Conservation (phyloP, 208 protist species). For the Leishmania guyanensis region DNA sequence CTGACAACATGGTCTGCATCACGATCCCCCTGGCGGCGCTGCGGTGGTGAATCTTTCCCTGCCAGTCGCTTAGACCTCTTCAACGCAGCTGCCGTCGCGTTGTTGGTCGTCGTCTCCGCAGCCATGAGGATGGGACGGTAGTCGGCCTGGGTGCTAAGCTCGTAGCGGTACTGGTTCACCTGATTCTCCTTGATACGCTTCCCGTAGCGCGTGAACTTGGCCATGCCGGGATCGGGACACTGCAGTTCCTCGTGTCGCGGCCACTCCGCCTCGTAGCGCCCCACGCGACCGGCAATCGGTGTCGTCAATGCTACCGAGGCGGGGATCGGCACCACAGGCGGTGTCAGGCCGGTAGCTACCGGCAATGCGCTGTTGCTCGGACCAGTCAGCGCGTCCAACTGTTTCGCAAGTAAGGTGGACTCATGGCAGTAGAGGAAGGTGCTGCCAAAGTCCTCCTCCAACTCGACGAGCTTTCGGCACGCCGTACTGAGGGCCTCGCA, state of each 20-base stretch:
- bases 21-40: not conserved
- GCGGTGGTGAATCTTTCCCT: not conserved
- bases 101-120: slow-evolving; percentile 6
- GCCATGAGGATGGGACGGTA: slow-evolving; percentile 62
- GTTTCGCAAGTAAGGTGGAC: slow-evolving; percentile 35
- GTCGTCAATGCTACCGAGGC: slow-evolving; percentile 35
- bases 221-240: slow-evolving; percentile 74
- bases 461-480: slow-evolving; percentile 61
- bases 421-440: slow-evolving; percentile 84
- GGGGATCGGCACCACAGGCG: slow-evolving; percentile 40
- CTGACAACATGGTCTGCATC: not conserved
- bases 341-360: slow-evolving; percentile 15
- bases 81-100: not conserved
- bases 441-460: slow-evolving; percentile 74
- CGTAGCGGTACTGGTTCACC: slow-evolving; percentile 73
- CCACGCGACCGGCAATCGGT: slow-evolving; percentile 74
- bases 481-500: slow-evolving; percentile 53
- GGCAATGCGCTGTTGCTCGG: slow-evolving; percentile 27
- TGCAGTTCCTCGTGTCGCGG: slow-evolving; percentile 57
- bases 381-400: slow-evolving; percentile 39
- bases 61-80: not conserved
- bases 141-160: slow-evolving; percentile 53
- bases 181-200: slow-evolving; percentile 53
- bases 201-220: slow-evolving; percentile 46
- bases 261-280: slow-evolving; percentile 59